Evolutionary conservation across 768 basidiomycete species (phyloP), one percentile per base, ranked within the genome.

Genomic region (Serendipita sp.): DNA sequence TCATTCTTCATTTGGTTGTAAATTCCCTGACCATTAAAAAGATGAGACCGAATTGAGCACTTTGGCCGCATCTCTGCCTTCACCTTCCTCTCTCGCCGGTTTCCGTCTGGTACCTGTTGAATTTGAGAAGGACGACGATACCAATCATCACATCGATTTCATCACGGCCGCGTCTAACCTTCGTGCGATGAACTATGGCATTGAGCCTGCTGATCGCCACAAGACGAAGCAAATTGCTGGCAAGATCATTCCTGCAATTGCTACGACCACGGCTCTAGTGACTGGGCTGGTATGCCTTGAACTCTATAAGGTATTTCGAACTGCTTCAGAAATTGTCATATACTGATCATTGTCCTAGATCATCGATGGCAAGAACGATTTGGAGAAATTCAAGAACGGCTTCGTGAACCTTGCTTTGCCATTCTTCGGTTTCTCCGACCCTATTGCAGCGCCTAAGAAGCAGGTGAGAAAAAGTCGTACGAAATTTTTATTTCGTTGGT

Each of bases 401-500:
- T 99, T 99, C 74, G 83, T 98, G 70, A 99, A 99, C 75, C 81
- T 99, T 64, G 96, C 96, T 2, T 76, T 99, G 64, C 96, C 96
- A 1, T 98, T 98, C 85, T 98, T 98, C 72, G 96, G 91, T 32
- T 99, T 98, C 80, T 97, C 94, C 1, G 96, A 99, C 71, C 96
- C 96, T 10, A 90, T 98, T 68, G 85, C 85, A 2, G 91, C 93
- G 18, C 70, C 81, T 67, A 97, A 95, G 79, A 79, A 84, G 68
- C 95, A 93, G 76, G 78, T 78, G 16, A 18, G 38, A 46, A 51
- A 18, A 7, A 5, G 13, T 41, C 41, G 0, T 8, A 0, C n/a
- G 0, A 32, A 5, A 8, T 5, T 8, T 51, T 32, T 0, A n/a
- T 51, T n/a, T 51, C n/a, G 48, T 18, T 18, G n/a, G n/a, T 32